A percentile compares a stretch with the other conserved stretches of the same genome.
phyloP scores from a whole-genome alignment of 208 protist genomes.

The Crithidia thermophila region DNA sequence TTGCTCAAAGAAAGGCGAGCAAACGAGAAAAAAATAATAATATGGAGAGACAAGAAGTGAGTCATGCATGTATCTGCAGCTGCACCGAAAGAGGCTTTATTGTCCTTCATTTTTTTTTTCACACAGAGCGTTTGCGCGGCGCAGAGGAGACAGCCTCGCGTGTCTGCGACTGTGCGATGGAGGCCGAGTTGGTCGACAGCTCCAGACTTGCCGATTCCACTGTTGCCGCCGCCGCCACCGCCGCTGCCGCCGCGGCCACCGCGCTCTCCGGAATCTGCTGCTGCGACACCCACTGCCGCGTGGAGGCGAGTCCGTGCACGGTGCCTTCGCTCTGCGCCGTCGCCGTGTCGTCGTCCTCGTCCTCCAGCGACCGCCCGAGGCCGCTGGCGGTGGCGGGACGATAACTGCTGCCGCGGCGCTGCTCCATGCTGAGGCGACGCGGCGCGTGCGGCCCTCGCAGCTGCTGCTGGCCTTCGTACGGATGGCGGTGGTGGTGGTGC shows the following conservation, averaged over 20 bases:
- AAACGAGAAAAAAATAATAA: not conserved
- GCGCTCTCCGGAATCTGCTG: not conserved
- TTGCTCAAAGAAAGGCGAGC: no score
- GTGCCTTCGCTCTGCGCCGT: constrained; percentile 8
- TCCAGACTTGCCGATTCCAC: not conserved
- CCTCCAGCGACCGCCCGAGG: no score
- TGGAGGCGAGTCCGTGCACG: constrained; percentile 1
- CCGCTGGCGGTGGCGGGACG: not conserved
- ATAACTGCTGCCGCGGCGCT: no score
- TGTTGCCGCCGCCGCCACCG: not conserved
- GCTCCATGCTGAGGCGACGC: no score
- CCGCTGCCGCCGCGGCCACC: not conserved
- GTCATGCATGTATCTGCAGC: no score
- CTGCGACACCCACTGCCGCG: constrained; percentile 12
- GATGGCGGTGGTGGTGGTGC: not conserved
- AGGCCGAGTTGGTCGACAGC: not conserved
- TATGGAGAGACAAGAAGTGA: no score
- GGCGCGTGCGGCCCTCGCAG: no score
- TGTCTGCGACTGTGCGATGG: not conserved
- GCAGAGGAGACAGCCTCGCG: not conserved
- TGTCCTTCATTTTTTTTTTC: no score
- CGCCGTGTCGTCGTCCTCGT: constrained; percentile 4
- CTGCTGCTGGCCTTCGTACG: no score
- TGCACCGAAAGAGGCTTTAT: no score
- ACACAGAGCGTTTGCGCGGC: constrained; percentile 1